phyloP scores from a whole-genome alignment of 2,329 filamentous ascomycete species.

The Trichoderma hamatum region DNA sequence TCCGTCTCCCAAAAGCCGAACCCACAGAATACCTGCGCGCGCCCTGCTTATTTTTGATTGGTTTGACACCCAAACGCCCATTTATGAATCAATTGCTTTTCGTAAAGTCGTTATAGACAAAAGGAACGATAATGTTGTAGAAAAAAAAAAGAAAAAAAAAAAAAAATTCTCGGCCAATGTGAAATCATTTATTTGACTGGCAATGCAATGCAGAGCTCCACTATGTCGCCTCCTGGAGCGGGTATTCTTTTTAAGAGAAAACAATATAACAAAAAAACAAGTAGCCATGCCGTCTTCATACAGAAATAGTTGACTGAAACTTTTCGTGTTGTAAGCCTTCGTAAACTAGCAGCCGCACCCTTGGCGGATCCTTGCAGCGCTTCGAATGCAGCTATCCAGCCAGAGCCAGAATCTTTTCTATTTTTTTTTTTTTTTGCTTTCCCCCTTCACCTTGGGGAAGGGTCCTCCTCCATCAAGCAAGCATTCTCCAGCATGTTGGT shows the following conservation, averaged over 20 bases:
- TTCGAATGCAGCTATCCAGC: constrained; percentile 7
- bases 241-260: constrained; percentile 20
- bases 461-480: constrained; percentile 88
- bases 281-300: constrained; percentile 19
- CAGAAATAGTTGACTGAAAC: not conserved
- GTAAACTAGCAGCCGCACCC: not conserved
- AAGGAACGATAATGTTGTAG: not conserved
- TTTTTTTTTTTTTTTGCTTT: not conserved
- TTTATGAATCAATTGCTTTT: constrained; percentile 8
- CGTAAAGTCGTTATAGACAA: constrained; percentile 20
- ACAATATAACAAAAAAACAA: not conserved
- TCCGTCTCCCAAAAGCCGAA: not conserved
- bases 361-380: not conserved
- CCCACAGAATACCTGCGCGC: not conserved
- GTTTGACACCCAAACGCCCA: constrained; percentile 10
- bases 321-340: not conserved
- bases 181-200: constrained; percentile 21
- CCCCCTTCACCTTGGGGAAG: constrained; percentile 38
- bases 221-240: constrained; percentile 24
- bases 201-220: constrained; percentile 22
- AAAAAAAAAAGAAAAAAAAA: not conserved
- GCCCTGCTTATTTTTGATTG: not conserved
- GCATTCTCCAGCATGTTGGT: constrained; percentile 97
- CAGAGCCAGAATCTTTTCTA: not conserved
- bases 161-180: constrained; percentile 18